Evolutionary conservation across 208 protist species (phyloP).

Genomic region (Leishmania major): DNA sequence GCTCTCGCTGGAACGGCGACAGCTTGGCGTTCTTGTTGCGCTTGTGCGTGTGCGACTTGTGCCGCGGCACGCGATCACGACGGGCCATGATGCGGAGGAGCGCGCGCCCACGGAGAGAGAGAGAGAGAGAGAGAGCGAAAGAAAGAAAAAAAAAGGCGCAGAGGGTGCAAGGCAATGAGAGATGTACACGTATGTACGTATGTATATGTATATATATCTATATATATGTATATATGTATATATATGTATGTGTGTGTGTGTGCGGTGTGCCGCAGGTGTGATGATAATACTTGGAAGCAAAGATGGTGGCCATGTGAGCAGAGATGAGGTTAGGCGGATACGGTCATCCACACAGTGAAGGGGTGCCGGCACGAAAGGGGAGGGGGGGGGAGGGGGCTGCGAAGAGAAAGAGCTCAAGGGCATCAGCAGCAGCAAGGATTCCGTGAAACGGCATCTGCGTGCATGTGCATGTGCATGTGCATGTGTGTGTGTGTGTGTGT

Average conservation of each 20-base stretch:
- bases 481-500: too few species aligned
- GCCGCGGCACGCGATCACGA: conserved; percentile 72
- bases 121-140: too few species aligned
- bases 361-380: background rate
- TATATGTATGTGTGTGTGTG: background rate
- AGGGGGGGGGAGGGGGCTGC: background rate
- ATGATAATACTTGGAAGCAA: background rate
- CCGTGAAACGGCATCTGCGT: background rate
- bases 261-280: background rate
- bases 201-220: background rate
- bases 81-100: conserved; percentile 47
- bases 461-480: too few species aligned
- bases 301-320: background rate
- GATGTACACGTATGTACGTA: background rate
- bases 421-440: background rate
- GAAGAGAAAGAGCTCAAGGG: background rate
- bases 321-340: background rate
- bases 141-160: too few species aligned
- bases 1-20: conserved; percentile 84
- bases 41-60: conserved; percentile 69
- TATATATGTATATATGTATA: background rate
- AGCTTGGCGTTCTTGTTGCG: conserved; percentile 89
- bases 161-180: background rate
- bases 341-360: background rate
- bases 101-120: background rate